Base-by-base conservation (phyloP, 148 eudicot species). In the Chenopodium berlandieri region DNA sequence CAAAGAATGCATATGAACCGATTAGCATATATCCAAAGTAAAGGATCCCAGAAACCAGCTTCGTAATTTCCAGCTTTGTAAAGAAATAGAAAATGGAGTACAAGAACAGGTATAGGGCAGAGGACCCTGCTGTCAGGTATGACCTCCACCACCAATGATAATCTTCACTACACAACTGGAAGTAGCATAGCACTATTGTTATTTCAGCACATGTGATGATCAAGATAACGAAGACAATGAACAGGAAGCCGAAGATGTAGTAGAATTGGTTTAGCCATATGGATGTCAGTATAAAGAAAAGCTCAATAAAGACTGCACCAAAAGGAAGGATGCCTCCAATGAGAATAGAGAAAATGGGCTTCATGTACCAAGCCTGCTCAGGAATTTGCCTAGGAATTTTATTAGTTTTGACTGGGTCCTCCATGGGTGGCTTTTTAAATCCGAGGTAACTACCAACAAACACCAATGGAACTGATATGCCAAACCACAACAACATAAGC, bases 91-190 rank as follows among this genome's bases (percentile, higher is more conserved):
- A 89, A 27, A 89, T 85, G 46, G 91, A 89, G 86, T 89, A 89
- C 67, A 89, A 47, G 84, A 89, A 89, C 50, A 89, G 82, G 83
- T 89, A 89, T 23, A 87, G 73, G 30, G 91, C 91, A 0, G 91
- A 89, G 30, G 89, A 89, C 19, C 91, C 91, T 3, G 89, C 91
- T 1, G 91, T 89, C 82, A 89, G 77, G 84, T 89, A 89, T 14
- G 91, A 82, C 77, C 91, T 80, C 91, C 91, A 89, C 89, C 91
- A 89, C 89, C 91, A 89, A 68, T 85, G 52, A 71, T 89, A 89
- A 72, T 89, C 91, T 79, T 89, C 91, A 65, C 91, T 89, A 83
- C 91, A 89, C 67, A 89, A 80, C 85, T 89, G 89, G 86, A 89
- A 89, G 89, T 89, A 89, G 83, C 91, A 86, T 73, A 89, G 88